Conservation (phyloP, 2,329 filamentous ascomycete genomes). For the Plectosphaerella plurivora region DNA sequence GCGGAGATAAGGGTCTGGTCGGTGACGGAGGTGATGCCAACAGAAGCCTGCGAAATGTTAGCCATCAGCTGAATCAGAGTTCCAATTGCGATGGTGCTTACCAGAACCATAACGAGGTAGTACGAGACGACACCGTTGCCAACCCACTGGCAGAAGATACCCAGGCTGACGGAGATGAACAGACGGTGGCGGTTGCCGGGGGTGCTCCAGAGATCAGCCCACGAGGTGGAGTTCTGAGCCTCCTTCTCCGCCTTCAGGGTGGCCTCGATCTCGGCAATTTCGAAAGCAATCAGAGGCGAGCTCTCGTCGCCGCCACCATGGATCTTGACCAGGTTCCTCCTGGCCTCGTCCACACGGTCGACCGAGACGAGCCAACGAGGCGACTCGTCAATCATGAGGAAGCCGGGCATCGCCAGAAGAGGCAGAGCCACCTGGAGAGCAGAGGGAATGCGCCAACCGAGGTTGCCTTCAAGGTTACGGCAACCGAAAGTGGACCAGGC, state of each 20-base stretch:
- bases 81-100: background rate
- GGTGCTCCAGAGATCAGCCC: constrained; percentile 13
- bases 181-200: constrained; percentile 21
- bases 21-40: constrained; percentile 23
- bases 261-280: constrained; percentile 17
- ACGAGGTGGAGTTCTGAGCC: constrained; percentile 4
- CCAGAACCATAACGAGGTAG: constrained; percentile 29
- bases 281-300: constrained; percentile 11
- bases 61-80: background rate
- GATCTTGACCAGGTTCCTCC: constrained; percentile 16
- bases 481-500: constrained; percentile 19
- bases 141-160: constrained; percentile 21
- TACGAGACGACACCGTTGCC: constrained; percentile 30
- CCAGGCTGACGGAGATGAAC: constrained; percentile 22
- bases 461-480: constrained; percentile 2
- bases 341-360: constrained; percentile 19
- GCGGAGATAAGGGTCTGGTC: constrained; percentile 30
- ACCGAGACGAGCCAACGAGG: constrained; percentile 21
- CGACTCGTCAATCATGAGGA: constrained; percentile 22
- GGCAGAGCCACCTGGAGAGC: constrained; percentile 41
- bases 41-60: constrained; percentile 9
- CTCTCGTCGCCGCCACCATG: constrained; percentile 19
- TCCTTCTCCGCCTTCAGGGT: constrained; percentile 15
- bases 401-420: constrained; percentile 22
- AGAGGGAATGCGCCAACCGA: constrained; percentile 8